Evolutionary conservation across 129 eudicot species (phyloP), one percentile per base, ranked within the genome.

Genomic region (Escallonia herrerae): DNA sequence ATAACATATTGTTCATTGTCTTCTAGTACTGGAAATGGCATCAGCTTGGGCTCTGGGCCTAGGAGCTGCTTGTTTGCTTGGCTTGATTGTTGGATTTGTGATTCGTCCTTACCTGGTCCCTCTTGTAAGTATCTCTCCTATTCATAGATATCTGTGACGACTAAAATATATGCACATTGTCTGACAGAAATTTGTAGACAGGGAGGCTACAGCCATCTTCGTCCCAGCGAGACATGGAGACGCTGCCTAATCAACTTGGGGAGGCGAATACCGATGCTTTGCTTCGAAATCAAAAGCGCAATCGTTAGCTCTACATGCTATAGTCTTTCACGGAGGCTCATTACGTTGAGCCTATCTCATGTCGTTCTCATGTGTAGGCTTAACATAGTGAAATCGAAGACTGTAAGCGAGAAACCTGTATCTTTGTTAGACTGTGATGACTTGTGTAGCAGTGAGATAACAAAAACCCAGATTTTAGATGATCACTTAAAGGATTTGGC

Each of bases 261-360:
- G 95, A 91, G 80, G 66, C 85, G 70, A 81, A 44, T 52, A 68
- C 71, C 2, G 97, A 91, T 68, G 72, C 50, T 74, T 44, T 91
- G 70, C 88, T 91, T 70, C 87, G 96, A 43, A 84, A 74, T 56
- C 80, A 91, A 55, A 91, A 91, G 73, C 97, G 97, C 62, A 87
- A 40, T 75, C 87, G 97, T 75, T 91, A 83, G 83, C 54, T 69
- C 81, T 65, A 58, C 79, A 4, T 8, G 71, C 45, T 84, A 58
- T 50, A 56, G 48, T 13, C 58, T 83, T 62, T 45, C 65, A 9
- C 66, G 39, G 62, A 69, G 60, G 60, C 68, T 87, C 67, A 6
- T 81, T 42, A 49, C 46, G 3, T 66, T 85, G 51, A 66, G 50
- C 76, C 50, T 77, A 41, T 81, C 86, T 72, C 82, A 79, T 22